A percentile compares a stretch with the other conserved stretches of the same genome.
Evolutionary conservation across 768 basidiomycete genomes (phyloP).

Genomic region (Boletus fagicola): DNA sequence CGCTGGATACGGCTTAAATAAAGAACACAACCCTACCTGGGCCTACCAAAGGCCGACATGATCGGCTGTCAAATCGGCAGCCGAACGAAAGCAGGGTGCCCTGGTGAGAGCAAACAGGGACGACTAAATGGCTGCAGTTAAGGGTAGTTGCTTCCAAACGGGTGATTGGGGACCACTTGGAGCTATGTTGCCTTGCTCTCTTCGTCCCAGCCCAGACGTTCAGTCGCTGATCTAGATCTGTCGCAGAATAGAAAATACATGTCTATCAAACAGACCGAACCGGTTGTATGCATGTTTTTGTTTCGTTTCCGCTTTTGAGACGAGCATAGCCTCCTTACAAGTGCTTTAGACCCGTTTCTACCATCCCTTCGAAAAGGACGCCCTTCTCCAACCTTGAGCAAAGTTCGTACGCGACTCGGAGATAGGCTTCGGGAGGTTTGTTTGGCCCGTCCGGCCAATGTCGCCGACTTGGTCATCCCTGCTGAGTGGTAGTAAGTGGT

Average conservation of each 20-base stretch:
- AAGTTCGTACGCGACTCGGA: background rate
- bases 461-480: background rate
- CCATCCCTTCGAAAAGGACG: background rate
- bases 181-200: background rate
- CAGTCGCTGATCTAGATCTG: background rate
- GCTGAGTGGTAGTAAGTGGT: background rate
- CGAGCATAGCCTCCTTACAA: background rate
- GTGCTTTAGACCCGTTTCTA: background rate
- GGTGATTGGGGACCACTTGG: background rate
- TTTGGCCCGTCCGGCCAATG: background rate
- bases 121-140: background rate
- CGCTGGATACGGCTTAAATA: background rate
- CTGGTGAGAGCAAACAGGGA: no score
- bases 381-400: background rate
- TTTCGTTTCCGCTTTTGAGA: background rate
- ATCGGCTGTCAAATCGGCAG: background rate
- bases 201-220: background rate
- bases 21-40: no score
- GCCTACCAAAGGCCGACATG: no score
- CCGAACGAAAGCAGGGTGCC: background rate
- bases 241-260: background rate
- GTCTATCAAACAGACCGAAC: background rate
- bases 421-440: background rate
- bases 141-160: no score
- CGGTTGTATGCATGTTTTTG: background rate